These are phyloP conservation scores for Sungouiella blattae DNA, from an alignment of 805 yeast genomes.

Conservation along the genomic window DNA sequence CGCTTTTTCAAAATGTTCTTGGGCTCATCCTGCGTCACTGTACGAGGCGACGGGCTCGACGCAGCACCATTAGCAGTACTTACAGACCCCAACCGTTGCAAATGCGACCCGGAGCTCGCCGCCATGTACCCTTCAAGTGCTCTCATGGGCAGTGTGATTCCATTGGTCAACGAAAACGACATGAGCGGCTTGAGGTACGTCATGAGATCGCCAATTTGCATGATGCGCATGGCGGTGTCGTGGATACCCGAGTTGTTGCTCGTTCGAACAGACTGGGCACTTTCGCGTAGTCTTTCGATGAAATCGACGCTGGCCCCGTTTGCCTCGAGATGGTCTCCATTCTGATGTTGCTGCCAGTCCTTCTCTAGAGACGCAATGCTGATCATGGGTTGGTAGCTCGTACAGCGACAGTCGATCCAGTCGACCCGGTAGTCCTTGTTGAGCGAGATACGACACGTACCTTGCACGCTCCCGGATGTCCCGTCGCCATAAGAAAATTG, in stretches of 20 bases:
- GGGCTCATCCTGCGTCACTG: constrained; percentile 7
- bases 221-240: constrained; percentile 60
- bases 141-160: constrained; percentile 51
- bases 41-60: constrained; percentile 9
- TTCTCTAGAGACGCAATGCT: constrained; percentile 23
- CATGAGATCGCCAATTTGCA: constrained; percentile 80
- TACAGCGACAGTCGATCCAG: constrained; percentile 58
- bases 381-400: constrained; percentile 25
- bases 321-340: no score
- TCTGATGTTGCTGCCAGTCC: constrained; percentile 20
- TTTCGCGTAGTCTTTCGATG: constrained; percentile 5
- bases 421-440: constrained; percentile 64
- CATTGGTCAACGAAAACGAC: constrained; percentile 48
- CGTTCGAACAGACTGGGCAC: constrained; percentile 37
- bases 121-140: constrained; percentile 45
- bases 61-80: no score
- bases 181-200: constrained; percentile 64
- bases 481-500: constrained; percentile 59
- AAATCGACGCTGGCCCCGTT: constrained; percentile 4
- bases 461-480: constrained; percentile 58
- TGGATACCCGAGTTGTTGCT: constrained; percentile 61
- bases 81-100: no score
- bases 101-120: no score
- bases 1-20: constrained; percentile 9
- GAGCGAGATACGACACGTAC: constrained; percentile 60